A percentile compares a stretch with the other conserved stretches of the same genome.
Conservation (phyloP, 1,284 basidiomycete genomes). For the Stygiomarasmius scandens region DNA sequence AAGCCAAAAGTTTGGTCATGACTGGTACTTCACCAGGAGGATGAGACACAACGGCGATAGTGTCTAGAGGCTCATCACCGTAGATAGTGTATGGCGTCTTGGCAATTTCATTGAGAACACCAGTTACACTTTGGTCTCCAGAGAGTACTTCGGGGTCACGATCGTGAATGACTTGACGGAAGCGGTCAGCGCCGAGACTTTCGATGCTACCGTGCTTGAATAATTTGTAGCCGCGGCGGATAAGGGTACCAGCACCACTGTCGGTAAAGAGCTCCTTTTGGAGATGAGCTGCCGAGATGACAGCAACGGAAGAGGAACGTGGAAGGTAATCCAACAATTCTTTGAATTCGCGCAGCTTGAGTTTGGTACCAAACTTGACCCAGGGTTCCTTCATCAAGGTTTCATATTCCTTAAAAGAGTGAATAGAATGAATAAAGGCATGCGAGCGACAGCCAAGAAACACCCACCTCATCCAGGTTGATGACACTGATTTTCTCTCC, state of each 20-base stretch:
- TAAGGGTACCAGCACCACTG: slow-evolving; percentile 95
- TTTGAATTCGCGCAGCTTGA: slow-evolving; percentile 99
- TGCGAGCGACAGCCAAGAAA: slow-evolving; percentile 1
- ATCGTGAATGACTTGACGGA: slow-evolving; percentile 92
- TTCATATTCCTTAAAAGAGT: slow-evolving; percentile 80
- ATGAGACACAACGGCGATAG: slow-evolving; percentile 92
- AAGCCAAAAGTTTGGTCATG: slow-evolving; percentile 90
- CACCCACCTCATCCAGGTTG: slow-evolving; percentile 90
- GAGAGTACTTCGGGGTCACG: slow-evolving; percentile 91
- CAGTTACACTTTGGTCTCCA: slow-evolving; percentile 87
- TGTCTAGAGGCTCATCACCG: slow-evolving; percentile 96
- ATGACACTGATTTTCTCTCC: slow-evolving; percentile 95
- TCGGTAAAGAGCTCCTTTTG: slow-evolving; percentile 99
- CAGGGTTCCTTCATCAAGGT: slow-evolving; percentile 98
- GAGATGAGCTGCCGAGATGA: slow-evolving; percentile 92
- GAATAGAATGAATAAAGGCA: background rate
- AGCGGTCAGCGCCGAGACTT: slow-evolving; percentile 87
- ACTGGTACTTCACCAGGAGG: slow-evolving; percentile 90
- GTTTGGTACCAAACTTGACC: slow-evolving; percentile 99
- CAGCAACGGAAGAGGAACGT: slow-evolving; percentile 96
- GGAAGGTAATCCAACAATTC: slow-evolving; percentile 98
- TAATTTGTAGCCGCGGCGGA: slow-evolving; percentile 97
- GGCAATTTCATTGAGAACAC: slow-evolving; percentile 84
- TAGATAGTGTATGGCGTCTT: slow-evolving; percentile 91
- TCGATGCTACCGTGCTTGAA: slow-evolving; percentile 88